Percentiles rank a stretch among this genome's conserved stretches.
Evolutionary conservation across 31 red algal species (phyloP).

Genomic region (Odonthalia washingtoniensis): DNA sequence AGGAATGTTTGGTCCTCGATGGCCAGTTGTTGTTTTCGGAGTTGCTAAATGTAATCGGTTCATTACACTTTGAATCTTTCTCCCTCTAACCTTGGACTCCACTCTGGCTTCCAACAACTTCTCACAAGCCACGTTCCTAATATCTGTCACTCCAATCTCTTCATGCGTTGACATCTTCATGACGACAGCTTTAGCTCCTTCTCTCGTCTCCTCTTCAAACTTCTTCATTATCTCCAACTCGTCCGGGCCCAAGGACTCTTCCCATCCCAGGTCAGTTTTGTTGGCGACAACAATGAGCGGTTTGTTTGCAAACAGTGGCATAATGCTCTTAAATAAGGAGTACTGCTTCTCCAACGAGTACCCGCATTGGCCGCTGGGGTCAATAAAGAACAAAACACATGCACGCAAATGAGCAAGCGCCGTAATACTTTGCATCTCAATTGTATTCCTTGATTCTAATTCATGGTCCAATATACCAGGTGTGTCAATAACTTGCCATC

Average conservation of each 20-base stretch:
- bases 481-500: constrained; percentile 99
- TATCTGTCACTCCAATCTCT: constrained; percentile 73
- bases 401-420: constrained; percentile 96
- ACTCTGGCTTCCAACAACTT: constrained; percentile 86
- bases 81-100: constrained; percentile 77
- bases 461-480: constrained; percentile 96
- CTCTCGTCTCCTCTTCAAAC: constrained; percentile 43
- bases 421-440: constrained; percentile 99
- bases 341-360: constrained; percentile 89
- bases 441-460: constrained; percentile 98
- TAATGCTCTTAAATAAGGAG: constrained; percentile 80
- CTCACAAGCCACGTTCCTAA: constrained; percentile 91
- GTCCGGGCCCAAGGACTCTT: constrained; percentile 66
- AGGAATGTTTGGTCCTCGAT: constrained; percentile 81
- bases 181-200: constrained; percentile 38
- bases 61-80: constrained; percentile 74
- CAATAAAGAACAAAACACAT: constrained; percentile 94
- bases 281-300: constrained; percentile 93
- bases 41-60: constrained; percentile 95
- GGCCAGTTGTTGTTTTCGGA: constrained; percentile 48
- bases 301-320: constrained; percentile 94
- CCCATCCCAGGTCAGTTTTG: constrained; percentile 97
- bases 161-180: constrained; percentile 91
- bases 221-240: constrained; percentile 42
- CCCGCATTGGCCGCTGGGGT: constrained; percentile 97